Percentiles rank a stretch among this genome's conserved stretches.
These are phyloP conservation scores for Cronartium quercuum DNA, from an alignment of 1,284 basidiomycete species.

Conservation along the genomic window DNA sequence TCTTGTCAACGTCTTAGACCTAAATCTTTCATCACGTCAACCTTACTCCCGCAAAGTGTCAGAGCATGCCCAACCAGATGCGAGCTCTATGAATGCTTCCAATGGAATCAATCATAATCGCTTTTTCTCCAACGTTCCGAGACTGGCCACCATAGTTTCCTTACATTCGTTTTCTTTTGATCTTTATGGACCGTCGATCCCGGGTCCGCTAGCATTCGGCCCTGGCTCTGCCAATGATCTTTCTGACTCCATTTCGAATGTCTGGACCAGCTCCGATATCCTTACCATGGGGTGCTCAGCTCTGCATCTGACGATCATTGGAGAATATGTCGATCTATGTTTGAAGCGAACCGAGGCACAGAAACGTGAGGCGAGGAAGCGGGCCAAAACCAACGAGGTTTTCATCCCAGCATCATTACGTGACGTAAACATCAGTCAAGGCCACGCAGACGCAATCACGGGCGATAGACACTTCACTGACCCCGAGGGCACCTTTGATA, in stretches of 20 bases:
- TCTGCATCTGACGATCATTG: slow-evolving; percentile 28
- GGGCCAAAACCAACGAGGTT: slow-evolving; percentile 20
- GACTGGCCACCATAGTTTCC: slow-evolving; percentile 18
- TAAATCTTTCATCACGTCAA: neutral
- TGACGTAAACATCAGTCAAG: slow-evolving; percentile 7
- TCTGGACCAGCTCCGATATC: slow-evolving; percentile 4
- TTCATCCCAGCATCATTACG: slow-evolving; percentile 19
- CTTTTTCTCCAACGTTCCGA: slow-evolving; percentile 1
- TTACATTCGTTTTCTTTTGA: slow-evolving; percentile 29
- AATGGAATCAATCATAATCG: neutral
- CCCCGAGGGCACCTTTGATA: neutral
- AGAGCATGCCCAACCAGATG: neutral
- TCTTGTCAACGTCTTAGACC: slow-evolving; percentile 9
- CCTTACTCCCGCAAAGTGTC: neutral
- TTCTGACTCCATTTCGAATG: neutral
- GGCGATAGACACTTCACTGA: slow-evolving; percentile 14
- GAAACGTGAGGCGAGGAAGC: slow-evolving; percentile 19
- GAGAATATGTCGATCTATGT: slow-evolving; percentile 32
- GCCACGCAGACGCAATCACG: slow-evolving; percentile 13
- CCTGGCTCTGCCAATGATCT: neutral
- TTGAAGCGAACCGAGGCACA: slow-evolving; percentile 16
- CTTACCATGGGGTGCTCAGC: slow-evolving; percentile 24
- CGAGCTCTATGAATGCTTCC: neutral
- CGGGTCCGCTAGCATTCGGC: neutral
- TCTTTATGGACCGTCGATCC: slow-evolving; percentile 17